Percentiles rank a stretch among this genome's conserved stretches.
phyloP scores from a whole-genome alignment of 192 early-diverging fungal species.

The Anaeromyces robustus region DNA sequence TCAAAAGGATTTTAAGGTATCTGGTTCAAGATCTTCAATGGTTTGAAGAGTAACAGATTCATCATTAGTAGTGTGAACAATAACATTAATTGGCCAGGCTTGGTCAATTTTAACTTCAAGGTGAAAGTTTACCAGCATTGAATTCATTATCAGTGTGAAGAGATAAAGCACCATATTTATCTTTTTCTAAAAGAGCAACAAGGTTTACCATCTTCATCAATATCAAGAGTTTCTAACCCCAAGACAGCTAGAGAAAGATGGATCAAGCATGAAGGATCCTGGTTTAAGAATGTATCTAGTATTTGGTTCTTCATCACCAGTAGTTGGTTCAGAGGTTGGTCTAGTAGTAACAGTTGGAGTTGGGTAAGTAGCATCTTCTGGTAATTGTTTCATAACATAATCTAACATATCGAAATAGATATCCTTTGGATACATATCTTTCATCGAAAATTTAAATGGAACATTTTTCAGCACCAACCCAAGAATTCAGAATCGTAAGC shows the following conservation, averaged over 20 bases:
- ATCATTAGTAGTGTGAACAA: neutral
- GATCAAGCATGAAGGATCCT: neutral
- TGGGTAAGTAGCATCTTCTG: neutral
- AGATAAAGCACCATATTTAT: neutral
- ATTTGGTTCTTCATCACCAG: neutral
- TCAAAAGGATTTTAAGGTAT: too few relatives aligned
- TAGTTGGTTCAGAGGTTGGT: neutral
- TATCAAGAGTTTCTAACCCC: too few relatives aligned
- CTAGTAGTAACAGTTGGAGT: neutral
- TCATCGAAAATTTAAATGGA: neutral
- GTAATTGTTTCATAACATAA: neutral
- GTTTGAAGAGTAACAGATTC: neutral
- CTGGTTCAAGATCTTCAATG: neutral
- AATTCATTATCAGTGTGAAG: neutral
- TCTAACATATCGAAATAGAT: neutral
- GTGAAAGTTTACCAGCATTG: neutral
- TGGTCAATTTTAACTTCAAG: neutral
- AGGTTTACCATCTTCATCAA: neutral
- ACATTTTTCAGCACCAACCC: neutral
- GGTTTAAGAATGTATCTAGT: neutral
- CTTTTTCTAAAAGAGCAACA: neutral
- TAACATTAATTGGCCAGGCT: neutral
- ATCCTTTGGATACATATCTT: neutral
- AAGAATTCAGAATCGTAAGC: neutral
- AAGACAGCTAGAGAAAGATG: neutral